Conservation (phyloP, 306 rosid genomes). For the Arachis hypogaea region DNA sequence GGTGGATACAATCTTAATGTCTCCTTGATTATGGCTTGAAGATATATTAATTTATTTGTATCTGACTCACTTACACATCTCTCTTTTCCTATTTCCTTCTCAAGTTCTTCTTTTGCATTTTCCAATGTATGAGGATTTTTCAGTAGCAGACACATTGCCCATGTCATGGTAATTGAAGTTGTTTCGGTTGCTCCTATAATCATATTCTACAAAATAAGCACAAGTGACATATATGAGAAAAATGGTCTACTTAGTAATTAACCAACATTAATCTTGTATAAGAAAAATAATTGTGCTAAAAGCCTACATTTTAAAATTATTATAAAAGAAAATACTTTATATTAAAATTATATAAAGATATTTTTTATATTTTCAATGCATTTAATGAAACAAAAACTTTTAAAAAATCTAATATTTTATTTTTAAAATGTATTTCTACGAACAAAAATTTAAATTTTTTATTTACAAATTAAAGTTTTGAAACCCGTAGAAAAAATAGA, state of each 20-base stretch:
- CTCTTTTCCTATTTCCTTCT: conserved; percentile 32
- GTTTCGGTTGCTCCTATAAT: conserved; percentile 40
- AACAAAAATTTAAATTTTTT: too few relatives aligned
- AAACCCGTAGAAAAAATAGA: background rate
- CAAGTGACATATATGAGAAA: conserved; percentile 3
- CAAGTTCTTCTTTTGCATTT: conserved; percentile 37
- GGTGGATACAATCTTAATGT: conserved; percentile 45
- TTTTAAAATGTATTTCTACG: too few relatives aligned
- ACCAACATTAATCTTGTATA: too few relatives aligned
- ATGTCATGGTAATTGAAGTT: conserved; percentile 29
- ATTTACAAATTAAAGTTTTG: background rate
- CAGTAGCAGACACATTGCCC: conserved; percentile 34
- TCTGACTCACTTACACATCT: background rate
- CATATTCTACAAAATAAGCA: conserved; percentile 28
- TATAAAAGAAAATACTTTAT: too few relatives aligned
- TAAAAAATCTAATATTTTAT: too few relatives aligned
- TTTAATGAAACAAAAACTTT: too few relatives aligned
- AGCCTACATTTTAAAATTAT: too few relatives aligned
- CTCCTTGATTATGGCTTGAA: conserved; percentile 41
- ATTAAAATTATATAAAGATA: too few relatives aligned
- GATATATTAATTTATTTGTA: conserved; percentile 33
- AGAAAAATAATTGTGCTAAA: too few relatives aligned
- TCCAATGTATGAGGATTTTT: conserved; percentile 31
- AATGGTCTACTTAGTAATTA: background rate
- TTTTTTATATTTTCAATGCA: too few relatives aligned